These are phyloP conservation scores for Mucor velutinosus DNA, from an alignment of 371 early-diverging fungal species.

Conservation along the genomic window DNA sequence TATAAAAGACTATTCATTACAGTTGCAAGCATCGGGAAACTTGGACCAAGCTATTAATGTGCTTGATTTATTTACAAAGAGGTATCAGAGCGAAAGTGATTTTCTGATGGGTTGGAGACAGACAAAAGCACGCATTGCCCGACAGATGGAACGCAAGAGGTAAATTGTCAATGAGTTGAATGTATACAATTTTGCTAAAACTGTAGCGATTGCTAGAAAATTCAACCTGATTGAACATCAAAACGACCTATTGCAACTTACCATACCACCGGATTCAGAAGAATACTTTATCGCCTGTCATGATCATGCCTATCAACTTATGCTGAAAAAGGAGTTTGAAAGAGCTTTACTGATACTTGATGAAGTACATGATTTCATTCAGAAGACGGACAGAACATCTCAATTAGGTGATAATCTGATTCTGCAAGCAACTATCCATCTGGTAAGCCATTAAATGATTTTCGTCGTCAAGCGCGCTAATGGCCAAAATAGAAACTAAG, in stretches of 20 bases:
- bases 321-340: slow-evolving; percentile 9
- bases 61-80: slow-evolving; percentile 16
- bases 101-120: slow-evolving; percentile 37
- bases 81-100: slow-evolving; percentile 29
- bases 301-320: not conserved
- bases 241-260: not conserved
- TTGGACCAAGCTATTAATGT: slow-evolving; percentile 26
- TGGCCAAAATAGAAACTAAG: slow-evolving; percentile 12
- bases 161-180: not conserved
- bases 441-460: not conserved
- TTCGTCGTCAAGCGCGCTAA: not conserved
- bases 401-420: slow-evolving; percentile 7
- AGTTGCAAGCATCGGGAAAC: slow-evolving; percentile 32
- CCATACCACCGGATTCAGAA: slow-evolving; percentile 6
- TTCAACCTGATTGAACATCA: not conserved
- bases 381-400: slow-evolving; percentile 8
- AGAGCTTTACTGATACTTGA: slow-evolving; percentile 12
- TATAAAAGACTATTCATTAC: not conserved
- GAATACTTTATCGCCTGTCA: slow-evolving; percentile 14
- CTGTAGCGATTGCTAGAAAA: not conserved
- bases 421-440: slow-evolving; percentile 11
- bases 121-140: slow-evolving; percentile 5
- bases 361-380: slow-evolving; percentile 7
- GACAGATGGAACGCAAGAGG: slow-evolving; percentile 11
- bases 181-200: not conserved